Evolutionary conservation across 805 yeast species (phyloP), one percentile per base, ranked within the genome.

Genomic region (Schwanniomyces polymorphus): DNA sequence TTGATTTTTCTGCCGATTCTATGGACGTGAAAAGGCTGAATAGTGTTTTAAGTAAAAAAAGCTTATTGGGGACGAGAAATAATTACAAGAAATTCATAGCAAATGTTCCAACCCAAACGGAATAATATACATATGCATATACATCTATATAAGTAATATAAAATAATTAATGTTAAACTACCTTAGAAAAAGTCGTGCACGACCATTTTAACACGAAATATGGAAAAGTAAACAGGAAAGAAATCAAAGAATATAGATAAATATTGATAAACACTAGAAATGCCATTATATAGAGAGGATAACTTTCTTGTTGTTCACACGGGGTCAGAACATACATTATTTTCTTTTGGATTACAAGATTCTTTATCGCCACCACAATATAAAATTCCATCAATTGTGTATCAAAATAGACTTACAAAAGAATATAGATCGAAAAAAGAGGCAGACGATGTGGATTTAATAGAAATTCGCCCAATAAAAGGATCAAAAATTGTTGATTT

Each of bases 281-380:
- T 74, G 78, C 77, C 77, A 10, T 67, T 72, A 45, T 74, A 64
- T 52, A 69, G 74, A 56, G 78, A 74, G 56, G 78, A 74, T 43
- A 67, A 61, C 59, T 73, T 69, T 52, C 62, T 74, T 23, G 79
- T 91, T 26, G 79, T 91, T 26, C 84, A 89, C 46, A 88, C 96
- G 1, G 97, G 97, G 26, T 86, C 96, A 2, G 73, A 70, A 44
- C 70, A 78, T 45, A 89, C 97, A 0, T 70, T 85, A 45, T 88
- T 88, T 26, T 87, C 86, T 54, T 84, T 88, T 61, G 97, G 97
- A 2, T 72, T 91, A 25, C 95, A 86, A 55, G 85, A 80, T 44
- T 74, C 87, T 1, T 75, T 88, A 51, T 69, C 86, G 7, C 89
- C 94, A 1, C 96, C 97, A 1, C 79, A 83, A 23, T 80, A 79